Evolutionary conservation across 441 rosid species (phyloP).

Genomic region (Aleurites moluccanus): DNA sequence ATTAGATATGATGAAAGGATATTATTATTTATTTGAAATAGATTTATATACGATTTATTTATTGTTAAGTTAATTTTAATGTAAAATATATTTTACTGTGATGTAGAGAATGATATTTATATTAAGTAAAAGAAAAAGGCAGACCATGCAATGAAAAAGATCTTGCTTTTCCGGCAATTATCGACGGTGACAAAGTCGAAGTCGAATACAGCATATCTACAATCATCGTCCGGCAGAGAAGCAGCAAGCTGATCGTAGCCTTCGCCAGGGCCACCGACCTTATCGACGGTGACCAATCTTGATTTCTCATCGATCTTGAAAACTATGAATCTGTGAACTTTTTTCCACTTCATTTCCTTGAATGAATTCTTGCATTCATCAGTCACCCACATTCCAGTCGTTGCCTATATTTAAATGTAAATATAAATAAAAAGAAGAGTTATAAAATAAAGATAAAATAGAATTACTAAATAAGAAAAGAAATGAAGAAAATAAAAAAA

Average conservation of each 20-base stretch:
- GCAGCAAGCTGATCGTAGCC: constrained; percentile 70
- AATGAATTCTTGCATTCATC: constrained; percentile 87
- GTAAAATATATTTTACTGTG: background rate
- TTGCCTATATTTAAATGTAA: constrained; percentile 40
- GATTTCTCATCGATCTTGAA: constrained; percentile 90
- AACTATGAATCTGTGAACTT: constrained; percentile 74
- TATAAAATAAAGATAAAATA: background rate
- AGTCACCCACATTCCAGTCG: constrained; percentile 81
- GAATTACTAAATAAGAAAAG: background rate
- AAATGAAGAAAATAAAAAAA: background rate
- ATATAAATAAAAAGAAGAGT: background rate
- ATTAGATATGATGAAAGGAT: too few relatives aligned
- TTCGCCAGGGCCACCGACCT: constrained; percentile 77
- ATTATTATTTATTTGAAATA: too few relatives aligned
- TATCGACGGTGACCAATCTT: constrained; percentile 65
- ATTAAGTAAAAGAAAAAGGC: background rate
- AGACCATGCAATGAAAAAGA: constrained; percentile 95
- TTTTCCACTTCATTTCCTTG: constrained; percentile 95
- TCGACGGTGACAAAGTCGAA: constrained; percentile 88
- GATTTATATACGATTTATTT: too few relatives aligned
- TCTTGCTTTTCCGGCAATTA: constrained; percentile 89
- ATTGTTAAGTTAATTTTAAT: too few relatives aligned
- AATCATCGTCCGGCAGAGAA: constrained; percentile 72
- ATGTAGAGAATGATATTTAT: background rate
- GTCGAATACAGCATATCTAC: constrained; percentile 88